Base-by-base conservation (phyloP, 768 basidiomycete species). In the Amanita phalloides region DNA sequence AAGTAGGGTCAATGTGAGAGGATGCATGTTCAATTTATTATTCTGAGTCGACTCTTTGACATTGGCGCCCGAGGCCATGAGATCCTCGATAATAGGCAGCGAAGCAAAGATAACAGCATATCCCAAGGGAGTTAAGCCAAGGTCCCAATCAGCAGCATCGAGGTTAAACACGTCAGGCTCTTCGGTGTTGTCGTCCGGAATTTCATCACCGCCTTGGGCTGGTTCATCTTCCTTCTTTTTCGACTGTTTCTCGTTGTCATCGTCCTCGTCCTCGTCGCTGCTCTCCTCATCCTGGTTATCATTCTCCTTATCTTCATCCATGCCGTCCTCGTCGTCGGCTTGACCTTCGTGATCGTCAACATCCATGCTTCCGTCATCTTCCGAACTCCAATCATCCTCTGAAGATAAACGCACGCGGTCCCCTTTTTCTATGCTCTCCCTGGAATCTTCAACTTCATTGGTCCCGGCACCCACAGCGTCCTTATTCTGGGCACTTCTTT, bases 131-230 rank as follows among this genome's bases (percentile, higher is more conserved):
- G 75, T 71, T 54, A 78, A 73, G 3, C 70, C 69, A 51, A 75
- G 71, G 58, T 82, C 81, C 81, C 81, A 84, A 59, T 82, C 81
- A 0, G 68, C 49, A 1, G 68, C 65, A 42, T 80, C 68, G 54
- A 81, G 57, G 41, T 79, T 75, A n/a, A 82, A 66, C 30, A 83
- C 64, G 52, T 82, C 81, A 0, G 77, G 77, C 33, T 66, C 64
- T 41, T 77, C 72, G 3, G 66, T 62, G 4, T 72, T 64, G 56
- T 78, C 78, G 38, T 78, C 78, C 0, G 72, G 73, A 4, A 75
- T 63, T 42, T 74, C 71, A 9, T 63, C 63, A 47, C 59, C 64
- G 35, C 38, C 47, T 13, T 44, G 54, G 28, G 56, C 57, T 20
- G 55, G 48, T 45, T 57, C 46, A n/a, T 54, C 57, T 33, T 53